Evolutionary conservation across 2,329 filamentous ascomycete genomes (phyloP).

Genomic region (Fusarium longipes): DNA sequence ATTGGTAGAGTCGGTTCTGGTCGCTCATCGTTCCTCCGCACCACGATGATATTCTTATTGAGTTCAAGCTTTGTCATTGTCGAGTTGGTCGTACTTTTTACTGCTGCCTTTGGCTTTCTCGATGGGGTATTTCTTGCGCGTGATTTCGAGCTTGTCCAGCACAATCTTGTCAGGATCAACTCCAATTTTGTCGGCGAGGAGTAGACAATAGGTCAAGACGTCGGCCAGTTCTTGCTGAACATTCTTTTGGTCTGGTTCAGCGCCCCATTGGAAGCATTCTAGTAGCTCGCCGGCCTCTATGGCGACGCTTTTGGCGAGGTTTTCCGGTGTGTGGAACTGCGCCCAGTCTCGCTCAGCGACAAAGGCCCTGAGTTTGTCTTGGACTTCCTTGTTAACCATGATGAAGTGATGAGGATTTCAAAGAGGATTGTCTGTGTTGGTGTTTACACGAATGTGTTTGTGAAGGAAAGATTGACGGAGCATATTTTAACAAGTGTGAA

Average conservation of each 20-base stretch:
- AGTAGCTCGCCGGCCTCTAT: not conserved
- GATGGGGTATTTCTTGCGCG: not conserved
- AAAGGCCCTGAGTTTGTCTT: not conserved
- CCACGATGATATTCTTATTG: too few species aligned
- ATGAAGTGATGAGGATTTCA: not conserved
- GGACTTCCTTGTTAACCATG: not conserved
- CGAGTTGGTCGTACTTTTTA: not conserved
- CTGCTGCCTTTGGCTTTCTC: not conserved
- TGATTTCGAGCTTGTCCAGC: not conserved
- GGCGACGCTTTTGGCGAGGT: not conserved
- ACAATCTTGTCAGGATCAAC: not conserved
- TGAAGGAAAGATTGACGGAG: too few species aligned
- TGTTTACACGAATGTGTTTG: too few species aligned
- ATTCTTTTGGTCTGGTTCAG: not conserved
- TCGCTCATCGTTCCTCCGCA: too few species aligned
- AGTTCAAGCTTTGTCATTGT: not conserved
- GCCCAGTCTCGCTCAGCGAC: constrained; percentile 2
- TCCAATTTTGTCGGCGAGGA: not conserved
- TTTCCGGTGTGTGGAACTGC: not conserved
- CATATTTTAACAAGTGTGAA: too few species aligned
- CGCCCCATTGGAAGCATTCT: not conserved
- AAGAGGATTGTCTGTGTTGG: too few species aligned
- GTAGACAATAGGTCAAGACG: not conserved
- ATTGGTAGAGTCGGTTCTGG: too few species aligned
- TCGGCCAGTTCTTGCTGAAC: not conserved